Evolutionary conservation across 257 asterid species (phyloP).

Genomic region (Solanum sejunctum): DNA sequence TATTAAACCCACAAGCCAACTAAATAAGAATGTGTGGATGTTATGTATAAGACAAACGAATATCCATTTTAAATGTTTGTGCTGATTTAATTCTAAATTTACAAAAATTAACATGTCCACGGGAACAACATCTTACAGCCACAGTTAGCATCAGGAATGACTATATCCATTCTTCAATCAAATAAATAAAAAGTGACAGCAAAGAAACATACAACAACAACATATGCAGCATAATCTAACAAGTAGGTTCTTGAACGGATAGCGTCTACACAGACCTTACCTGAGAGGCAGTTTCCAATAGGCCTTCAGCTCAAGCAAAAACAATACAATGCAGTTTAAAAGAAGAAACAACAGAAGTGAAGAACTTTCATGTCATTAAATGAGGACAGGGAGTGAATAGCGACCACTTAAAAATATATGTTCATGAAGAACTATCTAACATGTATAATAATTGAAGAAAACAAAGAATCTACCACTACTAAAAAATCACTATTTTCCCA

Average conservation of each 20-base stretch:
- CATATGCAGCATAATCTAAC: too few species aligned
- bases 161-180: neutral
- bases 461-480: neutral
- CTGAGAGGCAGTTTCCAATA: neutral
- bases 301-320: neutral
- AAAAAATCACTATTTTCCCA: too few species aligned
- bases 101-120: neutral
- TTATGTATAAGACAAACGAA: neutral
- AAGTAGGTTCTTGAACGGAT: rapidly evolving
- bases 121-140: neutral
- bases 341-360: neutral
- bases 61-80: neutral
- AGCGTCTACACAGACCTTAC: neutral
- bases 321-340: neutral
- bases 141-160: neutral
- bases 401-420: neutral
- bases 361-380: neutral
- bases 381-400: neutral
- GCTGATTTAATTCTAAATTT: neutral
- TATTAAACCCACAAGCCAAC: neutral
- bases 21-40: neutral
- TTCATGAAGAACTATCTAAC: neutral
- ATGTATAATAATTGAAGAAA: neutral
- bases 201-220: neutral
- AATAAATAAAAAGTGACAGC: neutral